Base-by-base conservation (phyloP, 1,284 basidiomycete species). In the Ganoderma sinense region DNA sequence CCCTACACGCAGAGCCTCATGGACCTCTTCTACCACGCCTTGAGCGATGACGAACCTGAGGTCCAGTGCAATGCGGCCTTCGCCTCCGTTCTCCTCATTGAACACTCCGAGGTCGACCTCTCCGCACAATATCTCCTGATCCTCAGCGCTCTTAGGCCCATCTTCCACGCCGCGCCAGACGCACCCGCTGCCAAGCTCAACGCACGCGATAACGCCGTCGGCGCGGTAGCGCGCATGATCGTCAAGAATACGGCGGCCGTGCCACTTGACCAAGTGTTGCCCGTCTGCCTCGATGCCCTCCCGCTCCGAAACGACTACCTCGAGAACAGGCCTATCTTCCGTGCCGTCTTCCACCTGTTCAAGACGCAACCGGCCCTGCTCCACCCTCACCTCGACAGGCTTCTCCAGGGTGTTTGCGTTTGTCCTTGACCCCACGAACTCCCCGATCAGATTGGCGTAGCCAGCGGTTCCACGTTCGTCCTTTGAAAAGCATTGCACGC, bases 41-140 rank as follows among this genome's bases (percentile, higher is more conserved):
- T 99, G 39, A 82, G 88, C 71, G 98, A 99, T 79, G 85, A 88
- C 45, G 97, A 99, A 67, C 84, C 93, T 11, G 97, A 99, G 80
- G 97, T 99, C 5, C 91, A 96, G 76, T 97, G 95, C 82, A 99
- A 99, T 78, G 96, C 97, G 41, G 96, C 97, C 13, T 99, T 98
- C 79, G 97, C 97, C 31, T 87, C 92, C 40, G 98, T 98, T 73
- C 91, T 98, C 58, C 88, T 99, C 70, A 89, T 99, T 72, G 96
- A 97, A 83, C 90, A 97, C 85, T 93, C 95, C 18, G 86, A 92
- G 62, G 80, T 89, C 66, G 97, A 99, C 82, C 88, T 99, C 55
- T 91, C 93, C 10, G 84, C 87, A 6, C 97, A 99, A 80, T 98
- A 94, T 83, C 80, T 91, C 58, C 88, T 87, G 73, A 87, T 99